Evolutionary conservation across 2,329 filamentous ascomycete genomes (phyloP).

Genomic region (Coniella vitis): DNA sequence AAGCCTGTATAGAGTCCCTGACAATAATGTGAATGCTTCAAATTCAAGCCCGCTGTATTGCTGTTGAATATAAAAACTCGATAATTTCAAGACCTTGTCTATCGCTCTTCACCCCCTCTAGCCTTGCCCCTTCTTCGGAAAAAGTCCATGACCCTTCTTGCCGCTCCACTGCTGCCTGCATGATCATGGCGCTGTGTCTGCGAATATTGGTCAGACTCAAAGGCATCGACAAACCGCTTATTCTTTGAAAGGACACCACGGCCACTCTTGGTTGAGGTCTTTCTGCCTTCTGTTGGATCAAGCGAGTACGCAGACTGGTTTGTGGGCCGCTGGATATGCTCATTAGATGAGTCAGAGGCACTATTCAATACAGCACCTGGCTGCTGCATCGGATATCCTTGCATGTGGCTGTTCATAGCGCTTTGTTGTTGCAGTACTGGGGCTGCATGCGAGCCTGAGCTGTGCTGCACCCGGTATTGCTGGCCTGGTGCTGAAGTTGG

Average conservation of each 20-base stretch:
- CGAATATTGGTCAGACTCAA: conserved; percentile 64
- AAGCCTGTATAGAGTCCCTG: too few relatives aligned
- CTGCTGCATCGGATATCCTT: conserved; percentile 26
- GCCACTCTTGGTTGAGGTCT: conserved; percentile 26
- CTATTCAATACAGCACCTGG: conserved; percentile 39
- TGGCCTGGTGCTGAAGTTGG: conserved; percentile 26
- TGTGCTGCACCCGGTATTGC: conserved; percentile 36
- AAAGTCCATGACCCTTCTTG: conserved; percentile 95
- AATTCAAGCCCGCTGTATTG: not conserved
- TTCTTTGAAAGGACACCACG: conserved; percentile 70
- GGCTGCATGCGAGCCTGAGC: conserved; percentile 31
- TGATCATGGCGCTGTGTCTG: conserved; percentile 45
- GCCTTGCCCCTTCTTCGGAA: conserved; percentile 83
- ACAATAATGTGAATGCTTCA: too few relatives aligned
- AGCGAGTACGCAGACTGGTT: conserved; percentile 33
- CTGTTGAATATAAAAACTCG: not conserved
- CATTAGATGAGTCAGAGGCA: conserved; percentile 48
- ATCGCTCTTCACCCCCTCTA: conserved; percentile 53
- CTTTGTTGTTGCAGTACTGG: conserved; percentile 22
- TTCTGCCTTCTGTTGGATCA: conserved; percentile 38
- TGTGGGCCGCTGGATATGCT: conserved; percentile 36
- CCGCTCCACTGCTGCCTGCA: conserved; percentile 77
- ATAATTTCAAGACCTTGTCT: conserved; percentile 19
- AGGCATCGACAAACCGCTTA: conserved; percentile 83
- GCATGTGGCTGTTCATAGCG: not conserved